Conservation (phyloP, 2,329 filamentous ascomycete genomes). For the Tetracladium maxilliforme region DNA sequence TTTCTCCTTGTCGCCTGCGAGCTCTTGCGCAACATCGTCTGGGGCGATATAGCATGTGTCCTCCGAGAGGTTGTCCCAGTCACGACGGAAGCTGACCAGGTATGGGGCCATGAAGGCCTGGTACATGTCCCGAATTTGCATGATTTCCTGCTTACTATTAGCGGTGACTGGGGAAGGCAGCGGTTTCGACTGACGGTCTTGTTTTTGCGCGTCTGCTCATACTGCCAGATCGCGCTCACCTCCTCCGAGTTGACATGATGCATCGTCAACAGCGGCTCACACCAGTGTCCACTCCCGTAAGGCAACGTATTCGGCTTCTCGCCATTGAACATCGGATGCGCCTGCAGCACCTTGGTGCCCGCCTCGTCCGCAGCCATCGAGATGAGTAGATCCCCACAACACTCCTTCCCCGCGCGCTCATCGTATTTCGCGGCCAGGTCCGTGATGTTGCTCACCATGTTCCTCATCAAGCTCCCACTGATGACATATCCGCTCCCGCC, state of each 20-base stretch:
- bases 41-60: constrained; percentile 28
- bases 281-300: constrained; percentile 38
- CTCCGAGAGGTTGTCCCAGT: constrained; percentile 38
- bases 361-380: constrained; percentile 30
- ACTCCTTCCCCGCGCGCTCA: constrained; percentile 19
- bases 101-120: constrained; percentile 28
- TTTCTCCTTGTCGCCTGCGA: constrained; percentile 15
- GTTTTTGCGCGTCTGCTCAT: constrained; percentile 22
- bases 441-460: constrained; percentile 17
- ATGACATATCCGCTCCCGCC: constrained; percentile 40
- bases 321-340: constrained; percentile 38
- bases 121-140: constrained; percentile 34
- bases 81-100: constrained; percentile 22
- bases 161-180: constrained; percentile 3
- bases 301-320: constrained; percentile 36
- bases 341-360: constrained; percentile 22
- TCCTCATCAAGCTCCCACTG: constrained; percentile 33
- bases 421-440: constrained; percentile 32
- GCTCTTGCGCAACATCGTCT: too few species aligned
- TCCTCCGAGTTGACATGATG: constrained; percentile 38
- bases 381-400: constrained; percentile 37
- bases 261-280: constrained; percentile 41
- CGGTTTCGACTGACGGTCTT: constrained; percentile 3
- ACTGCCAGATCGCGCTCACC: constrained; percentile 34
- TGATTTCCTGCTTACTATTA: constrained; percentile 17